Base-by-base conservation (phyloP, 2,329 filamentous ascomycete genomes). In the Aaosphaeria pasadenensis region DNA sequence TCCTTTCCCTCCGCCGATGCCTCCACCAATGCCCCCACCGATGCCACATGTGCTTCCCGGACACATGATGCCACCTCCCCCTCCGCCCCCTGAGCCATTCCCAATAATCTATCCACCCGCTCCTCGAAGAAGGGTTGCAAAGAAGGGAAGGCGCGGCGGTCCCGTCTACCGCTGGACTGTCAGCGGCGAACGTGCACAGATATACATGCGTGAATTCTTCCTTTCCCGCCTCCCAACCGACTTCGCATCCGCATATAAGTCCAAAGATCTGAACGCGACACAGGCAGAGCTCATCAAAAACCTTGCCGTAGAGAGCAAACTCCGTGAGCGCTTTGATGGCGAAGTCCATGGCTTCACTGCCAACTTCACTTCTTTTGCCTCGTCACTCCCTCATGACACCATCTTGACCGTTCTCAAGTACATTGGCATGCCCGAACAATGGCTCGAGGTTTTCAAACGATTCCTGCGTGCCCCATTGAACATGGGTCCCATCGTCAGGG, bases 311-410 rank as follows among this genome's bases (percentile, higher is more conserved):
- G 61, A 68, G 35, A 43, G 46, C n/a, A 59, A 51, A 30, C 31
- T 63, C 7, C 54, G 56, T 11, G 44, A 55, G 36, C 51, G 53
- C 3, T 47, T 67, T 7, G 53, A 63, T 33, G 57, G 53, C 4
- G 42, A 46, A 2, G 51, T 46, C 6, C 38, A 50, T 31, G 47
- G 44, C 24, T 32, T 57, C 7, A 45, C 51, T 2, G 44, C 51
- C 1, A 49, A 56, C 7, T 63, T 68, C 53, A 71, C 77, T 40
- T 81, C 77, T 71, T 82, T 84, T 49, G 78, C 79, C 0, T 77
- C 81, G 0, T 77, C 77, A 4, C 67, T 86, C 11, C 75, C 83
- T 2, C 85, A 88, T 56, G 64, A 76, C 30, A 84, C 83, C 0
- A 76, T 87, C 13, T 66, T 81, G n/a, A 64, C 73, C 0, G 72